These are phyloP conservation scores for Agaricus bisporus DNA, from an alignment of 768 basidiomycete genomes.

Conservation along the genomic window DNA sequence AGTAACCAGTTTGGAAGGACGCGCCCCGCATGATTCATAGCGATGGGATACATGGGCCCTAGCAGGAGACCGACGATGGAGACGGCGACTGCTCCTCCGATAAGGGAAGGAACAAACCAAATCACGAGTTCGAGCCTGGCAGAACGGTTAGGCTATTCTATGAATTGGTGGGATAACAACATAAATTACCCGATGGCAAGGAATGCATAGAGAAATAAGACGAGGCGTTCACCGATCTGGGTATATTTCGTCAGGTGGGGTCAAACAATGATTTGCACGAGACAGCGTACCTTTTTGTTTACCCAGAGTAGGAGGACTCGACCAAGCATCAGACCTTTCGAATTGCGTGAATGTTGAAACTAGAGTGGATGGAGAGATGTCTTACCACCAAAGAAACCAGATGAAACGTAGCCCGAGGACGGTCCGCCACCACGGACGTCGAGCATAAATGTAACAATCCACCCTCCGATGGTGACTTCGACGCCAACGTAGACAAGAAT, in stretches of 20 bases:
- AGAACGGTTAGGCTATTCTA: neutral
- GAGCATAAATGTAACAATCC: conserved; percentile 61
- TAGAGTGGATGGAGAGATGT: neutral
- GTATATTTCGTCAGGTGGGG: neutral
- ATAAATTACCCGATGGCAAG: conserved; percentile 46
- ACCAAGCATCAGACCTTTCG: conserved; percentile 49
- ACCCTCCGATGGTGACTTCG: conserved; percentile 64
- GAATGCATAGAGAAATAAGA: conserved; percentile 45
- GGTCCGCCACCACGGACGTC: conserved; percentile 30
- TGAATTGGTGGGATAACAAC: neutral
- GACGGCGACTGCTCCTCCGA: conserved; percentile 59
- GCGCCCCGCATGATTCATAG: conserved; percentile 64
- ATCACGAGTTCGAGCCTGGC: conserved; percentile 55
- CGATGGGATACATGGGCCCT: conserved; percentile 70
- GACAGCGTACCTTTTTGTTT: conserved; percentile 36
- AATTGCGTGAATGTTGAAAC: neutral
- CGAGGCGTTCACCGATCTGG: conserved; percentile 49
- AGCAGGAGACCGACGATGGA: conserved; percentile 61
- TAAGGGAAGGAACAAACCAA: conserved; percentile 64
- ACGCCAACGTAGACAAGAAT: conserved; percentile 64
- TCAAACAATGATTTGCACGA: neutral
- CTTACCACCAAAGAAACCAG: conserved; percentile 46
- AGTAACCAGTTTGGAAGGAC: conserved; percentile 70
- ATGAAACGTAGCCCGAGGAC: conserved; percentile 45
- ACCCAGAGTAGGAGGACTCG: conserved; percentile 52